Percentiles rank a stretch among this genome's conserved stretches.
These are phyloP conservation scores for Penicillium thymicola DNA, from an alignment of 2,329 filamentous ascomycete genomes.

Conservation along the genomic window DNA sequence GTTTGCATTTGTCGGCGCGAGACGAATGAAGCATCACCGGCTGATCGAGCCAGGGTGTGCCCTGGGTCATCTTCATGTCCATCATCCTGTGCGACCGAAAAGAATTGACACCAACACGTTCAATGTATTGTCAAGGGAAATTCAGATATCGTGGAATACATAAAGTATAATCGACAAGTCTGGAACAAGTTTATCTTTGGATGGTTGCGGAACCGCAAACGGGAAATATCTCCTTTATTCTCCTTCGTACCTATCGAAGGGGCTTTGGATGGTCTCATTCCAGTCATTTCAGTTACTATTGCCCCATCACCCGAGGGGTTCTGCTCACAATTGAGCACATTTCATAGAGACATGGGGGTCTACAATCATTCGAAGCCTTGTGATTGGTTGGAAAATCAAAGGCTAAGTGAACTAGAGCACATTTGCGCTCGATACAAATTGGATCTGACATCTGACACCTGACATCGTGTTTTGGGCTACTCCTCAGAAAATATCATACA, in stretches of 20 bases:
- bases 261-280: neutral
- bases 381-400: neutral
- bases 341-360: conserved; percentile 7
- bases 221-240: neutral
- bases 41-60: conserved; percentile 31
- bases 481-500: neutral
- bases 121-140: neutral
- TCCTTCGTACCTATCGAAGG: neutral
- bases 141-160: neutral
- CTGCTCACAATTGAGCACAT: conserved; percentile 31
- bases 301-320: conserved; percentile 11
- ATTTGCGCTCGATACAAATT: conserved; percentile 7
- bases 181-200: neutral
- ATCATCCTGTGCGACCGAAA: conserved; percentile 11
- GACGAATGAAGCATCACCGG: conserved; percentile 34
- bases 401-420: conserved; percentile 4
- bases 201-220: conserved; percentile 14
- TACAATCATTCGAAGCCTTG: neutral
- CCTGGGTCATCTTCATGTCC: conserved; percentile 16
- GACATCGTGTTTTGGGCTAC: neutral
- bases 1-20: conserved; percentile 26
- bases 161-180: neutral
- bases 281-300: conserved; percentile 1
- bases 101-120: neutral
- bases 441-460: neutral